Percentiles rank a stretch among this genome's conserved stretches.
These are phyloP conservation scores for Balansia obtecta DNA, from an alignment of 2,329 filamentous ascomycete species.

Conservation along the genomic window DNA sequence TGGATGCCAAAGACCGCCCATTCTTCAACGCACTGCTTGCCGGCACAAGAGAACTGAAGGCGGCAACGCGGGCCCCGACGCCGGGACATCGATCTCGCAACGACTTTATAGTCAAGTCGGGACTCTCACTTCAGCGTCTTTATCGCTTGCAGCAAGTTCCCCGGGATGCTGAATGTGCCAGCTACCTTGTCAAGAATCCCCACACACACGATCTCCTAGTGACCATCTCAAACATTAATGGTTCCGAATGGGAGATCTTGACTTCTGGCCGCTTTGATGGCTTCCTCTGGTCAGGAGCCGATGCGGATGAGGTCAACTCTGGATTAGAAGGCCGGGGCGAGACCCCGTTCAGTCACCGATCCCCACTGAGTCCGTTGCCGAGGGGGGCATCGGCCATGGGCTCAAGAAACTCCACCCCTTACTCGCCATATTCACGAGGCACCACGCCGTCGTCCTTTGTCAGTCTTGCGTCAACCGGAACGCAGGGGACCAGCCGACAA, in stretches of 20 bases:
- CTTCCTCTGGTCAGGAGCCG: slow-evolving; percentile 87
- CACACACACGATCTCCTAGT: slow-evolving; percentile 75
- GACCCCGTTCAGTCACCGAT: slow-evolving; percentile 34
- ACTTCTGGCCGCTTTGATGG: slow-evolving; percentile 90
- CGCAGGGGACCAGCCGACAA: slow-evolving; percentile 29
- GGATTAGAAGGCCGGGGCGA: slow-evolving; percentile 39
- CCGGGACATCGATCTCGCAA: slow-evolving; percentile 53
- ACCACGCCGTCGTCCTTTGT: slow-evolving; percentile 47
- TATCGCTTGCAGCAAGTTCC: slow-evolving; percentile 65
- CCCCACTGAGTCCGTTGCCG: slow-evolving; percentile 26
- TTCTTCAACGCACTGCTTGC: slow-evolving; percentile 72
- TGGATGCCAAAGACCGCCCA: slow-evolving; percentile 62
- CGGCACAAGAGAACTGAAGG: slow-evolving; percentile 44
- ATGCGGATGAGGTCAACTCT: slow-evolving; percentile 37
- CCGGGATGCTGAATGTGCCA: slow-evolving; percentile 73
- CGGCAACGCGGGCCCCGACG: slow-evolving; percentile 52
- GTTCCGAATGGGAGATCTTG: slow-evolving; percentile 93
- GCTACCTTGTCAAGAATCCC: slow-evolving; percentile 76
- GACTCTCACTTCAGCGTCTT: slow-evolving; percentile 68
- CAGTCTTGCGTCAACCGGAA: slow-evolving; percentile 39
- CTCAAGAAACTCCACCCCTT: slow-evolving; percentile 35
- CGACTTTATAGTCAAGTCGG: slow-evolving; percentile 62
- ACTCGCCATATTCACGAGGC: slow-evolving; percentile 39
- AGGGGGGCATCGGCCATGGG: slow-evolving; percentile 28
- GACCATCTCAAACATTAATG: slow-evolving; percentile 76